Evolutionary conservation across 768 basidiomycete genomes (phyloP).

Genomic region (Auriscalpium microsporum): DNA sequence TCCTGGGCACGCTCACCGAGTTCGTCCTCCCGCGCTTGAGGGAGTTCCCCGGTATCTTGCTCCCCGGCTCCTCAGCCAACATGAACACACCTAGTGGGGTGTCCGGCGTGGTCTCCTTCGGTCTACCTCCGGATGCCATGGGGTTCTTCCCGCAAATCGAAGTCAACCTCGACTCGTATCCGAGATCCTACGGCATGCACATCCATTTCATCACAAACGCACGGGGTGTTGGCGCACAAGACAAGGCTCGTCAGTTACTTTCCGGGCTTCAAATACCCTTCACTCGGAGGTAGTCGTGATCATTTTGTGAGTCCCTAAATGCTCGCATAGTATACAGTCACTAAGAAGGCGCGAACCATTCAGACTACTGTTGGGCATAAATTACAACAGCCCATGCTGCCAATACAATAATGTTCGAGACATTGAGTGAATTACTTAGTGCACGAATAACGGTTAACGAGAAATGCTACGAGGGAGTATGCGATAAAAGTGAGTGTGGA

Average conservation of each 20-base stretch:
- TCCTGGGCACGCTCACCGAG: slow-evolving; percentile 79
- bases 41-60: slow-evolving; percentile 76
- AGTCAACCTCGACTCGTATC: slow-evolving; percentile 87
- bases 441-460: not conserved
- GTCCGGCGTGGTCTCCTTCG: slow-evolving; percentile 84
- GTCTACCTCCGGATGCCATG: slow-evolving; percentile 77
- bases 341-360: too few relatives aligned
- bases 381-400: not conserved
- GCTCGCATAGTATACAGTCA: too few relatives aligned
- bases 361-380: too few relatives aligned
- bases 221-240: slow-evolving; percentile 81
- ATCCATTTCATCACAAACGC: slow-evolving; percentile 91
- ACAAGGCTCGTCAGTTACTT: slow-evolving; percentile 75
- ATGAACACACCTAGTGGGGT: slow-evolving; percentile 68
- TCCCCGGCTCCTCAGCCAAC: slow-evolving; percentile 69
- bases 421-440: not conserved
- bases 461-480: not conserved
- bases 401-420: not conserved
- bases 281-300: slow-evolving; percentile 26
- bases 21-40: slow-evolving; percentile 92
- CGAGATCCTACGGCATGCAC: slow-evolving; percentile 81
- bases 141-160: slow-evolving; percentile 93
- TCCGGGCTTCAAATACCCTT: slow-evolving; percentile 94
- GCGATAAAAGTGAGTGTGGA: not conserved
- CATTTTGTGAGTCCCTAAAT: too few relatives aligned